Percentiles rank a stretch among this genome's conserved stretches.
These are phyloP conservation scores for Pythium vanterpoolii DNA, from an alignment of 352 stramenopile genomes.

Conservation along the genomic window DNA sequence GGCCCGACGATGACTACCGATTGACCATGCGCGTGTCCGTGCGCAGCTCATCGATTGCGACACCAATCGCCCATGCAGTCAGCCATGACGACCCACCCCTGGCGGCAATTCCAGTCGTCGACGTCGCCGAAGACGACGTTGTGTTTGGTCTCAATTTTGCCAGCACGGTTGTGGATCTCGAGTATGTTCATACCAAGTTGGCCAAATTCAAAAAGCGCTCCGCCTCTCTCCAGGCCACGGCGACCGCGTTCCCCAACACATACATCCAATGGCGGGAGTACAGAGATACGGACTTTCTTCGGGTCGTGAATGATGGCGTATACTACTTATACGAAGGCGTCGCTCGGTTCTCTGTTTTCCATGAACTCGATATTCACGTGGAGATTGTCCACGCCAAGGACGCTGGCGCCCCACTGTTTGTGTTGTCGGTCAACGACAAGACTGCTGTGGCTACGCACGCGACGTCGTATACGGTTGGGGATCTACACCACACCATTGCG, in stretches of 20 bases:
- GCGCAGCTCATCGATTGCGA: neutral
- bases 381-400: neutral
- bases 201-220: neutral
- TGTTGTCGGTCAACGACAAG: neutral
- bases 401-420: neutral
- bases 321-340: neutral
- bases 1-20: conserved; percentile 11
- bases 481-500: conserved; percentile 2
- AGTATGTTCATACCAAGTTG: neutral
- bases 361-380: neutral
- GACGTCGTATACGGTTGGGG: neutral
- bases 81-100: neutral
- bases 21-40: conserved; percentile 10
- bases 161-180: neutral
- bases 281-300: neutral
- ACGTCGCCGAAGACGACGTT: conserved; percentile 10
- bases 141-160: conserved; percentile 12
- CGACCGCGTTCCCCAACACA: conserved; percentile 9
- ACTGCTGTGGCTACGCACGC: neutral
- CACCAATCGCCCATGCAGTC: neutral
- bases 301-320: neutral
- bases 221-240: neutral
- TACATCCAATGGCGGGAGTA: neutral
- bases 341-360: neutral
- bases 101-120: conserved; percentile 1